Base-by-base conservation (phyloP, 1,139 yeast species). In the Pichia sp. region DNA sequence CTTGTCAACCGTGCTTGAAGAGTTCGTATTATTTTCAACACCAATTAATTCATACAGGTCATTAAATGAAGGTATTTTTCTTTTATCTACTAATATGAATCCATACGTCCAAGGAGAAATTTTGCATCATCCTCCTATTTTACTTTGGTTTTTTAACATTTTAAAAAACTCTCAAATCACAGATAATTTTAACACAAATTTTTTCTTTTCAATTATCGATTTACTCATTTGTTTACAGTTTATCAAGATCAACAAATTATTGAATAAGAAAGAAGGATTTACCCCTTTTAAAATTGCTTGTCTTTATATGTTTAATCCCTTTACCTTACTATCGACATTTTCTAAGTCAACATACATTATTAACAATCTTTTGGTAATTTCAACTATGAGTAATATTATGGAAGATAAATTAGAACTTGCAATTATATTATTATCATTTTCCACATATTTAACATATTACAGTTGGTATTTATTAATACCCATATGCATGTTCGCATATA, bases 21-120 rank as follows among this genome's bases (percentile, higher is more conserved):
- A 70, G 16, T 70, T 78, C 6, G 87, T 84, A 6, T 87, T 89
- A 57, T 71, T 90, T 45, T 76, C 95, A n/a, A 85, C 96, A 0
- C 87, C 95, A 0, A 69, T 83, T 22, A 75, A 82, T 44, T 82
- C 94, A 34, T 83, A 72, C 62, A 73, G 69, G 48, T 71, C 84
- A 38, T 67, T 94, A 40, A 70, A 76, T 57, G 98, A 92, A 62
- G 96, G 97, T 9, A 70, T 87, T 39, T 89, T 76, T 59, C 75
- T 86, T 51, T 65, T 78, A 46, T 63, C 70, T n/a, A 74, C 80
- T 51, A 72, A 73, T 12, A 70, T 83, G 40, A 74, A 82, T 48
- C 78, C 90, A 6, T 90, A 89, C 57, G 78, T 78, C 49, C 95
- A 96, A 22, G 95, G 96, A 2, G 81, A 87, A 29, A 87, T 84